Evolutionary conservation across 257 asterid genomes (phyloP).

Genomic region (Gentiana straminea): DNA sequence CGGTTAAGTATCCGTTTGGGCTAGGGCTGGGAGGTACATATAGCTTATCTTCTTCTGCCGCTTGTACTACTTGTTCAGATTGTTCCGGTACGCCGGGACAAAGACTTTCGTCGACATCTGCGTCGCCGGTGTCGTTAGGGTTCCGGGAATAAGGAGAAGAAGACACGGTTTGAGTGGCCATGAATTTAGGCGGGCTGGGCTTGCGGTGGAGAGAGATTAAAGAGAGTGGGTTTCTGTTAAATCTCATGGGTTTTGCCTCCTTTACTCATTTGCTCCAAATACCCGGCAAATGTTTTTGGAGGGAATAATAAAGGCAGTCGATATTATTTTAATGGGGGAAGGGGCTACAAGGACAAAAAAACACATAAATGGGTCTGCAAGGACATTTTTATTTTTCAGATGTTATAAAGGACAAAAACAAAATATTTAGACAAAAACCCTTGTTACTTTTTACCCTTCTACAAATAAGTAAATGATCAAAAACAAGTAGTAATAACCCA

Average conservation of each 20-base stretch:
- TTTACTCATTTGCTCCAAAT: no score
- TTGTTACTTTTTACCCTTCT: no score
- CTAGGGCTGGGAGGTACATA: slow-evolving; percentile 9
- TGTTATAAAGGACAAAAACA: no score
- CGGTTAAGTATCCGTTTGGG: slow-evolving; percentile 56
- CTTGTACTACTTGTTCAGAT: slow-evolving; percentile 9
- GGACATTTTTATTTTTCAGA: no score
- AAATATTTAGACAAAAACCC: no score
- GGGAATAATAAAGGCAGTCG: background rate
- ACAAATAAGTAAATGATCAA: no score
- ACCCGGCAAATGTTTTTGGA: background rate
- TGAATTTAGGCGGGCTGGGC: slow-evolving; percentile 18
- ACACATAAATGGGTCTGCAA: no score
- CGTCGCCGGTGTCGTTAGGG: slow-evolving; percentile 12
- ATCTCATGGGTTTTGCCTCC: slow-evolving; percentile 23
- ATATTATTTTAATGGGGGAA: no score
- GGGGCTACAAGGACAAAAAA: no score
- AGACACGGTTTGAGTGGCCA: slow-evolving; percentile 41
- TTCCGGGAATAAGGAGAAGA: slow-evolving; percentile 14
- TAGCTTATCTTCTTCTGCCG: slow-evolving; percentile 7
- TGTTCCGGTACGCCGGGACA: slow-evolving; percentile 17
- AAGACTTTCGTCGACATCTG: slow-evolving; percentile 31
- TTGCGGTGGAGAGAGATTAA: slow-evolving; percentile 7
- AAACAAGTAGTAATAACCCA: no score
- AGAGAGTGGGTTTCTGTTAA: slow-evolving; percentile 8